Conservation (phyloP, 768 basidiomycete genomes). For the Lyophyllum shimeji region DNA sequence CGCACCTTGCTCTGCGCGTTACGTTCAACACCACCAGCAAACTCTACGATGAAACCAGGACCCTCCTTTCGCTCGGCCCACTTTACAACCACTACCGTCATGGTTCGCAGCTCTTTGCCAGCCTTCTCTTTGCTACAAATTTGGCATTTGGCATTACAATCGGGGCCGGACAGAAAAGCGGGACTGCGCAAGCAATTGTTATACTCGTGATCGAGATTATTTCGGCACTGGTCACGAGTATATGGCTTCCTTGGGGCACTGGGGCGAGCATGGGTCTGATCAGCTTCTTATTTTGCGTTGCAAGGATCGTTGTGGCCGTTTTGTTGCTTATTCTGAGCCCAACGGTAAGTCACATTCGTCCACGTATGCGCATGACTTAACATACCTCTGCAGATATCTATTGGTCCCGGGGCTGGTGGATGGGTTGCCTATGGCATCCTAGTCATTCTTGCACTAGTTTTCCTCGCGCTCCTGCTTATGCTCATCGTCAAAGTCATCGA, state of each 20-base stretch:
- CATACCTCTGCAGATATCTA: slow-evolving; percentile 62
- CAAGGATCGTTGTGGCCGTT: slow-evolving; percentile 87
- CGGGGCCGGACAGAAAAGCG: slow-evolving; percentile 87
- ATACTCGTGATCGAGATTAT: slow-evolving; percentile 87
- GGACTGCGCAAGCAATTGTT: slow-evolving; percentile 89
- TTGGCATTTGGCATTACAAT: slow-evolving; percentile 81
- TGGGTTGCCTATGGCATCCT: slow-evolving; percentile 97
- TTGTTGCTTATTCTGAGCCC: slow-evolving; percentile 89
- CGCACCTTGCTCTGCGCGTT: slow-evolving; percentile 74
- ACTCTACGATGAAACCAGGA: slow-evolving; percentile 92
- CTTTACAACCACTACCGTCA: slow-evolving; percentile 95
- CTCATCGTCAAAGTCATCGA: slow-evolving; percentile 85
- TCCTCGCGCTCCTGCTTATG: slow-evolving; percentile 80
- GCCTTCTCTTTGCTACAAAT: slow-evolving; percentile 78
- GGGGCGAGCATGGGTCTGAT: slow-evolving; percentile 97
- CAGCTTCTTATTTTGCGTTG: slow-evolving; percentile 90
- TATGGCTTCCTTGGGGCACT: slow-evolving; percentile 96
- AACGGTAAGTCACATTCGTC: slow-evolving; percentile 53
- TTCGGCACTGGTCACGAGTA: slow-evolving; percentile 83
- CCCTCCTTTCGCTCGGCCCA: slow-evolving; percentile 85
- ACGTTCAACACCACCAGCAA: slow-evolving; percentile 81
- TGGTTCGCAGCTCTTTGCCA: slow-evolving; percentile 87
- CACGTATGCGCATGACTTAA: slow-evolving; percentile 9
- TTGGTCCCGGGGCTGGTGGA: slow-evolving; percentile 76
- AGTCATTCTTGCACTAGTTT: slow-evolving; percentile 77